Base-by-base conservation (phyloP, 2,329 filamentous ascomycete species). In the Botryosphaeria dothidea region DNA sequence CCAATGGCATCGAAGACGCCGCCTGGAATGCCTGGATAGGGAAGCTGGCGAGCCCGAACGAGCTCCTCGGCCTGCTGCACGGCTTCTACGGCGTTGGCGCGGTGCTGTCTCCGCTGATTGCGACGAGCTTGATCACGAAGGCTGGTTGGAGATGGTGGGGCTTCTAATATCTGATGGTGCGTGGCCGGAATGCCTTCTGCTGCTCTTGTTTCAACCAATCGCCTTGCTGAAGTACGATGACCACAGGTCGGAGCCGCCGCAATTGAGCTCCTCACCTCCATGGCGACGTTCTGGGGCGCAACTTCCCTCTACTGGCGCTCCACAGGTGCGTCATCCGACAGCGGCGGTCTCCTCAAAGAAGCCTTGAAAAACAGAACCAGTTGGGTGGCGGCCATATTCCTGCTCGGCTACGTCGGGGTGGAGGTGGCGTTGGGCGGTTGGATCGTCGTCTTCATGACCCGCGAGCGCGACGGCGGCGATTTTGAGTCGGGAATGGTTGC, bases 401-500 rank as follows among this genome's bases (percentile, higher is more conserved):
- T 96, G 17, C 83, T 96, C 3, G 86, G 87, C 7, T 96, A 96
- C 71, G 89, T 93, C 0, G 92, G 92, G 3, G 84, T 87, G 6
- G 92, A 96, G 77, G 90, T 92, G 66, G 87, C 86, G 0, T 80
- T 93, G 3, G 89, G 90, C 21, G 92, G 92, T 15, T 94, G 92
- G 92, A 89, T 96, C 67, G 89, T 92, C 52, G 89, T 89, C 0
- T 96, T 96, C 74, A 96, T 96, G 91, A 87, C 93, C n/a, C 82
- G 85, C 19, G 88, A 92, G 27, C 86, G 93, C 17, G 76, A 89
- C 45, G 61, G 61, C 34, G 51, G 38, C 21, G 51, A 63, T 13
- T 69, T 69, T 41, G 65, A 63, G 25, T 64, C 66, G 9, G 65
- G 64, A n/a, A 56, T 69, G n/a, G 65, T 68, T 0, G 46, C 62